Conservation (phyloP, 129 eudicot species). For the Rutidosis leptorrhynchoides region DNA sequence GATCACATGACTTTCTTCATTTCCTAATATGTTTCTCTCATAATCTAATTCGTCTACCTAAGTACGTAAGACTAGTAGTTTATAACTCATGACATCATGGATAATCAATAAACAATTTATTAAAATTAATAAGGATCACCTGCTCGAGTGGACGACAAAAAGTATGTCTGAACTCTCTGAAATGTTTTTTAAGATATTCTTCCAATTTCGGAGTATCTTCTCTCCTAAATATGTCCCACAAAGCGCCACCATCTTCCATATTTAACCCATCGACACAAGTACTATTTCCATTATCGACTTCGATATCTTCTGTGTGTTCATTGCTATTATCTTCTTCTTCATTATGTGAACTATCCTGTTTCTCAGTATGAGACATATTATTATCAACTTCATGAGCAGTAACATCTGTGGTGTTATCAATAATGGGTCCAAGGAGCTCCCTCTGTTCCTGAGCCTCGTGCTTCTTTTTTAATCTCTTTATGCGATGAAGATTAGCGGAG, state of each 20-base stretch:
- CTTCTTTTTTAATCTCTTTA: slow-evolving; percentile 25
- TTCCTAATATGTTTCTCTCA: no score
- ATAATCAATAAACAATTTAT: neutral
- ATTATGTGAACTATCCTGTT: no score
- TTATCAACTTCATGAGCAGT: neutral
- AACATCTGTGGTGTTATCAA: neutral
- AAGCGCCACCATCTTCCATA: slow-evolving; percentile 50
- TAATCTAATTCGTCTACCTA: no score
- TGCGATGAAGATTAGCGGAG: neutral
- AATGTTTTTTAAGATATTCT: slow-evolving; percentile 52
- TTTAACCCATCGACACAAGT: slow-evolving; percentile 4
- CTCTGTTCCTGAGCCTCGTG: slow-evolving; percentile 47
- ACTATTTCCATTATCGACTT: neutral
- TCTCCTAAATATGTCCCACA: slow-evolving; percentile 76
- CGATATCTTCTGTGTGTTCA: neutral
- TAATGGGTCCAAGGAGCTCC: slow-evolving; percentile 27
- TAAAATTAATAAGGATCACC: slow-evolving; percentile 25
- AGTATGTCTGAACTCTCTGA: slow-evolving; percentile 51
- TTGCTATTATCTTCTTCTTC: neutral
- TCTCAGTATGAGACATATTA: no score
- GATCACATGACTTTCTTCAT: no score
- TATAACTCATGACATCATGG: no score
- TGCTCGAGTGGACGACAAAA: slow-evolving; percentile 41
- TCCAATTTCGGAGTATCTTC: slow-evolving; percentile 63
- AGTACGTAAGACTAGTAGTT: neutral